Evolutionary conservation across 495 filamentous ascomycete genomes (phyloP), one percentile per base, ranked within the genome.

Genomic region (Xylaria grammica): DNA sequence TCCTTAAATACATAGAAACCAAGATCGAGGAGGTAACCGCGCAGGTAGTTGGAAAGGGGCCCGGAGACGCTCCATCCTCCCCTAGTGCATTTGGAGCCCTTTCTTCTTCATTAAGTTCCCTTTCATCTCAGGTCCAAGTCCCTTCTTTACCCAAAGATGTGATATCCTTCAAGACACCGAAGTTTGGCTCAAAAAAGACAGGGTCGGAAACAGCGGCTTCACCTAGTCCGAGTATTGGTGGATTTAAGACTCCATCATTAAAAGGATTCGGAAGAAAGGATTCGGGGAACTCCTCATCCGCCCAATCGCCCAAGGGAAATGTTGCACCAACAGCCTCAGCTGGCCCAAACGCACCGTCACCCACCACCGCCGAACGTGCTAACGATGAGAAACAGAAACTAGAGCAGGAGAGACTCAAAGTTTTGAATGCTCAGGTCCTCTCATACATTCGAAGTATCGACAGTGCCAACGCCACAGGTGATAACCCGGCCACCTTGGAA

Each of bases 1-100:
- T 78, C 22, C 59, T 75, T 26, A 68, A 67, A 15, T 78, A 73
- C 60, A 63, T 75, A 26, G 45, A 70, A 56, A 67, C 50, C 7
- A 48, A 48, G 19, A 2, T 26, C 20, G 45, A 48, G 5, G 34
- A 36, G 4, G 45, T 11, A 22, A 7, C 20, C 5, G 24, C 45
- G 3, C 19, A 9, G 19, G 24, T 4, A 4, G 0, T 10, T 1
- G 20, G 45, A 11, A 48, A 22, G 45, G 45, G 45, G 9, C 45
- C 45, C 22, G 45, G 45, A 24, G 45, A 22, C 24, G 11, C 20
- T 48, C 20, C 45, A 11, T 24, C 3, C 19, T 8, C 45, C 45
- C 19, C 20, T 7, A 9, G 45, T 8, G 19, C 45, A 42, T 36
- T 9, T 30, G 30, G 15, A 8, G 8, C 51, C 11, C 57, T 60